Conservation (phyloP, 345 rosid genomes). For the Hibiscus syriacus region DNA sequence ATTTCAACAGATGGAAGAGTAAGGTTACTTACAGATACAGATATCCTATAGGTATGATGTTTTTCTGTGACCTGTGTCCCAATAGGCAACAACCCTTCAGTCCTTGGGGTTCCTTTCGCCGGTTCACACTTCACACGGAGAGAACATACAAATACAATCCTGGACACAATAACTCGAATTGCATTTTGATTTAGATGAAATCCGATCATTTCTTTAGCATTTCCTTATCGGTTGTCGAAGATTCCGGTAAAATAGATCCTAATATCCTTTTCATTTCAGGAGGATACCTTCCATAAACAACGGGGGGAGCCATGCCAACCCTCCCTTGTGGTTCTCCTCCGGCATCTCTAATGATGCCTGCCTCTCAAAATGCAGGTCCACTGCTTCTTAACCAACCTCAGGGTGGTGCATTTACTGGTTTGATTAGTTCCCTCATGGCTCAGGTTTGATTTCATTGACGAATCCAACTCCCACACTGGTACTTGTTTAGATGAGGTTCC, state of each 20-base stretch:
- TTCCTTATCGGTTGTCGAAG: slow-evolving; percentile 33
- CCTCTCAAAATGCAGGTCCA: slow-evolving; percentile 37
- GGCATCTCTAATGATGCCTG: slow-evolving; percentile 33
- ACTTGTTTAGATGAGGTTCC: slow-evolving; percentile 17
- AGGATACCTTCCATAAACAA: slow-evolving; percentile 52
- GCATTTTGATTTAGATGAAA: slow-evolving; percentile 65
- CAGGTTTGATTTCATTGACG: slow-evolving; percentile 84
- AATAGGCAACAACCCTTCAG: slow-evolving; percentile 49
- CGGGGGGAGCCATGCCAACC: slow-evolving; percentile 47
- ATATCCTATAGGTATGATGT: slow-evolving; percentile 39
- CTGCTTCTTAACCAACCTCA: slow-evolving; percentile 40
- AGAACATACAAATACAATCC: slow-evolving; percentile 52
- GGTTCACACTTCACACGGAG: slow-evolving; percentile 42
- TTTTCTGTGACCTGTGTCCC: slow-evolving; percentile 28
- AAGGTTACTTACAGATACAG: slow-evolving; percentile 33
- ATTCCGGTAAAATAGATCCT: slow-evolving; percentile 37
- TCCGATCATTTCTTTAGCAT: slow-evolving; percentile 30
- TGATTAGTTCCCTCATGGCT: slow-evolving; percentile 78
- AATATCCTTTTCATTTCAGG: slow-evolving; percentile 38
- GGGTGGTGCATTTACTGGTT: slow-evolving; percentile 63
- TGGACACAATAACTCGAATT: slow-evolving; percentile 42
- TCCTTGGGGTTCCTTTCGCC: slow-evolving; percentile 38
- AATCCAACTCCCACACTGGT: slow-evolving; percentile 67
- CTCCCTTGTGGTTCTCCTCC: slow-evolving; percentile 53
- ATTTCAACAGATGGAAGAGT: not conserved